phyloP scores from a whole-genome alignment of 805 yeast genomes.

The Lachancea meyersii region DNA sequence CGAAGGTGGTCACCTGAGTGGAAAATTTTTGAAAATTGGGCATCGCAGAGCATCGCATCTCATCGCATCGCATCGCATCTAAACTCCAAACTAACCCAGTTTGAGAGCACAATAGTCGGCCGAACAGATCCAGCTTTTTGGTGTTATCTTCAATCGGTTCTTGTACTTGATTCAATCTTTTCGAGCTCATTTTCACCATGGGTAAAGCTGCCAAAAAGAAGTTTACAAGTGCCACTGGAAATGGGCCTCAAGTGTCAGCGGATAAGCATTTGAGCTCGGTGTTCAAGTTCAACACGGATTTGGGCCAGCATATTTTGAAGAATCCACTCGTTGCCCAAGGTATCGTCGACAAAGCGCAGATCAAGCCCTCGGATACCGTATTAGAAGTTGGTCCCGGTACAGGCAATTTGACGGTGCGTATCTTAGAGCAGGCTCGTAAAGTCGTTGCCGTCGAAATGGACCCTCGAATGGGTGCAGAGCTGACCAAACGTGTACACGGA shows the following conservation, averaged over 20 bases:
- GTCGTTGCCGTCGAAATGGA: conserved; percentile 98
- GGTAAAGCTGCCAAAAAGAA: conserved; percentile 61
- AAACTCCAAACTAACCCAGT: background rate
- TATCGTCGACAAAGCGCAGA: conserved; percentile 91
- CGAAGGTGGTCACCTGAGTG: conserved; percentile 7
- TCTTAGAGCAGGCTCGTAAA: conserved; percentile 83
- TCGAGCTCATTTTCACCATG: conserved; percentile 33
- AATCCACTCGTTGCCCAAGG: conserved; percentile 97
- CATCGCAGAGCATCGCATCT: conserved; percentile 3
- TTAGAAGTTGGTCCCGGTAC: conserved; percentile 99
- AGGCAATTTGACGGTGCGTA: conserved; percentile 91
- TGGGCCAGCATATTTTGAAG: conserved; percentile 95
- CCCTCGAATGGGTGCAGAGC: conserved; percentile 99
- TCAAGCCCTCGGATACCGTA: conserved; percentile 87
- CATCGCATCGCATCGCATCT: background rate
- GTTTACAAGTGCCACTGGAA: conserved; percentile 43
- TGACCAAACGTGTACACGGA: conserved; percentile 95
- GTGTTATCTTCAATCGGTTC: background rate
- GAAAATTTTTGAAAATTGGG: conserved; percentile 1
- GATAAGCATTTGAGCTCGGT: conserved; percentile 66
- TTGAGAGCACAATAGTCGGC: background rate
- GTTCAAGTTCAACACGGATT: conserved; percentile 92
- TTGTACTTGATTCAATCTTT: background rate
- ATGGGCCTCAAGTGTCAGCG: conserved; percentile 57
- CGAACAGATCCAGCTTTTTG: background rate